Conservation (phyloP, 805 yeast genomes). For the Alloascoidea africana region DNA sequence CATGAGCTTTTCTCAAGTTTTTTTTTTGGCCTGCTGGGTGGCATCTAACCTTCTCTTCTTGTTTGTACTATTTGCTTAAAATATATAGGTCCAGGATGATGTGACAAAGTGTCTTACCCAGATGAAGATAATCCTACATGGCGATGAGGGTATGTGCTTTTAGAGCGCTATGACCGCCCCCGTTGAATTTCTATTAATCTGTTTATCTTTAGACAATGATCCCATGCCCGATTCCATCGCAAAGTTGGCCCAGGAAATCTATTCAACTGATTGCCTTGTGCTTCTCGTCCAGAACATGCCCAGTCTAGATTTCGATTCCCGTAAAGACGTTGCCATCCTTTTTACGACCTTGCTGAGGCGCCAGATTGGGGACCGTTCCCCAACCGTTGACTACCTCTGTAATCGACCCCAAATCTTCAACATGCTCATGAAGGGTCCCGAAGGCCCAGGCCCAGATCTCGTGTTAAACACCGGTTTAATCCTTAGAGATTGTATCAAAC, state of each 20-base stretch:
- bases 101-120: constrained; percentile 48
- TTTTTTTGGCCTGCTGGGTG: constrained; percentile 5
- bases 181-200: neutral
- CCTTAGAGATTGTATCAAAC: constrained; percentile 71
- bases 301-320: constrained; percentile 75
- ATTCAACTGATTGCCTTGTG: constrained; percentile 52
- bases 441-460: constrained; percentile 37
- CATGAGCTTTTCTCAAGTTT: constrained; percentile 11
- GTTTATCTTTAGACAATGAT: constrained; percentile 11
- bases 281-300: constrained; percentile 41
- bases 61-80: constrained; percentile 14
- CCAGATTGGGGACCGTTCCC: constrained; percentile 59
- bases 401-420: constrained; percentile 50
- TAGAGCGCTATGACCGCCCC: too few species aligned
- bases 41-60: constrained; percentile 12
- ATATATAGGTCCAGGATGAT: constrained; percentile 52
- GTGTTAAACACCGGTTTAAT: constrained; percentile 67
- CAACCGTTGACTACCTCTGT: constrained; percentile 75
- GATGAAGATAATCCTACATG: constrained; percentile 49
- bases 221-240: constrained; percentile 62
- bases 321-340: constrained; percentile 65
- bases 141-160: constrained; percentile 45
- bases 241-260: constrained; percentile 66
- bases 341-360: constrained; percentile 63
- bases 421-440: constrained; percentile 57